Percentiles rank a stretch among this genome's conserved stretches.
Evolutionary conservation across 805 yeast species (phyloP).

Genomic region (Saccharomycopsis fodiens): DNA sequence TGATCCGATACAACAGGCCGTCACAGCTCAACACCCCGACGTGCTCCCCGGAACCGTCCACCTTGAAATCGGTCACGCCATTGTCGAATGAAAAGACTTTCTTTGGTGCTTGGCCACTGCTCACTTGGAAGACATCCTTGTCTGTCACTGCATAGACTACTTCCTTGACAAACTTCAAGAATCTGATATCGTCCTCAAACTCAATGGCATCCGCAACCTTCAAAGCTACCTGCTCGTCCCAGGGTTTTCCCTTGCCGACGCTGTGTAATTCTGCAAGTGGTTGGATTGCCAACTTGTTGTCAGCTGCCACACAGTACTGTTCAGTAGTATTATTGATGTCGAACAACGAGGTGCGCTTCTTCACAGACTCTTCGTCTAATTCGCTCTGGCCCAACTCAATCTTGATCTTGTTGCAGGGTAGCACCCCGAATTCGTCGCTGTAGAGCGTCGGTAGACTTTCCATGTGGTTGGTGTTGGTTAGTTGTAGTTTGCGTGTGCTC

Average conservation of each 20-base stretch:
- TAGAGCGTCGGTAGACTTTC: neutral
- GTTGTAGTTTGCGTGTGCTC: no score
- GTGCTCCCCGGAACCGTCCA: neutral
- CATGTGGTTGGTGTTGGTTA: no score
- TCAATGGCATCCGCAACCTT: neutral
- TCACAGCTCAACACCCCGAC: neutral
- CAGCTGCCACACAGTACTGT: conserved; percentile 10
- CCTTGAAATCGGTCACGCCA: neutral
- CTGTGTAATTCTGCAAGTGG: conserved; percentile 6
- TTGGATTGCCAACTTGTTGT: conserved; percentile 6
- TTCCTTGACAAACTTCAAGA: no score
- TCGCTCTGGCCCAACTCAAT: neutral
- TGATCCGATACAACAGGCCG: neutral
- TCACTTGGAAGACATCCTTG: no score
- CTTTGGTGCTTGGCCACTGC: no score
- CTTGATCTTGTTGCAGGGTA: neutral
- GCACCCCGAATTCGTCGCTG: neutral
- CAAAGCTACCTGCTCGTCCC: neutral
- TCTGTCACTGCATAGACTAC: no score
- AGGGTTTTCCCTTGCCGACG: neutral
- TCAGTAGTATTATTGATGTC: conserved; percentile 13
- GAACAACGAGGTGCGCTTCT: conserved; percentile 1
- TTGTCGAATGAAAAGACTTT: neutral
- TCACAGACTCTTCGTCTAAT: neutral
- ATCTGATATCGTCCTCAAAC: neutral